Evolutionary conservation across 2,329 filamentous ascomycete species (phyloP).

Genomic region (Stagonosporopsis tanaceti): DNA sequence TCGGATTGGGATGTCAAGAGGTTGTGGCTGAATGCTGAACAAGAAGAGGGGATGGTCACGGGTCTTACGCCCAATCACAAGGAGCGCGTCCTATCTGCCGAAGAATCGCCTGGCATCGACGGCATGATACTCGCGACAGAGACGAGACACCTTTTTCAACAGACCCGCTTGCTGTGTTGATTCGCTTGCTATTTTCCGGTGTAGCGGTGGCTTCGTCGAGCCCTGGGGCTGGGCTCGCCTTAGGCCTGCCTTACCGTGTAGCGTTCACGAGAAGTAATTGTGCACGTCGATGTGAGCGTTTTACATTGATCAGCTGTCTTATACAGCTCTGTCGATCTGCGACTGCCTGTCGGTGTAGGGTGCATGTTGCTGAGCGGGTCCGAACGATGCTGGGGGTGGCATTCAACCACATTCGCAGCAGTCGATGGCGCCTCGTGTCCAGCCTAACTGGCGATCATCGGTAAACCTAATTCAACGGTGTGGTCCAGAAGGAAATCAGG

Average conservation of each 20-base stretch:
- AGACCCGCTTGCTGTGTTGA: neutral
- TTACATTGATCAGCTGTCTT: neutral
- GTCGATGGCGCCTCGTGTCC: neutral
- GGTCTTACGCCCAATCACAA: constrained; percentile 5
- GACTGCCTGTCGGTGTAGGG: too few species aligned
- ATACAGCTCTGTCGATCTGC: neutral
- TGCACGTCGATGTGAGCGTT: neutral
- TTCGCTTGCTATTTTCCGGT: neutral
- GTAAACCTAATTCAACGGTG: neutral
- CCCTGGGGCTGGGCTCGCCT: neutral
- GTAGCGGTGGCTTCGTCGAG: neutral
- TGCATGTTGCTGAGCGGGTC: neutral
- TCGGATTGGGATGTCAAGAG: neutral
- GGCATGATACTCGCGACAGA: neutral
- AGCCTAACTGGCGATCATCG: constrained; percentile 10
- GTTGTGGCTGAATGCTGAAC: constrained; percentile 15
- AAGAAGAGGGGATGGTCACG: constrained; percentile 17
- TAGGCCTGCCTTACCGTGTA: neutral
- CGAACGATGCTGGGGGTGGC: neutral
- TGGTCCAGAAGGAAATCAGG: neutral
- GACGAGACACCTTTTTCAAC: neutral
- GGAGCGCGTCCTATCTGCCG: neutral
- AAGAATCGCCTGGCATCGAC: neutral
- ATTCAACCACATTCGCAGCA: neutral
- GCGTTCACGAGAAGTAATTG: neutral